Evolutionary conservation across 805 yeast species (phyloP).

Genomic region (Pichia paraexigua): DNA sequence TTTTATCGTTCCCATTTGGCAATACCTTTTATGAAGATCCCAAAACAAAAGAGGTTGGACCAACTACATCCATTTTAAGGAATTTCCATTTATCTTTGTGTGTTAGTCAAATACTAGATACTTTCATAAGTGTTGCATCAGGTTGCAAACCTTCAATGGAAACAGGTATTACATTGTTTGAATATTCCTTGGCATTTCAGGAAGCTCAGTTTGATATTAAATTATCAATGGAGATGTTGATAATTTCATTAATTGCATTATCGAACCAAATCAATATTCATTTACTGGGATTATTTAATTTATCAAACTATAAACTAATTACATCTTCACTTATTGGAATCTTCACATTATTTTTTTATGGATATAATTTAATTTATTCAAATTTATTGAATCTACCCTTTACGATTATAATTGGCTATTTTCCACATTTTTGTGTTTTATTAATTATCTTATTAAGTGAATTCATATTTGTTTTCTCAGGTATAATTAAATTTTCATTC

Average conservation of each 20-base stretch:
- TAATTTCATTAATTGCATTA: conserved; percentile 48
- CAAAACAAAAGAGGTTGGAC: conserved; percentile 24
- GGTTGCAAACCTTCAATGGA: conserved; percentile 54
- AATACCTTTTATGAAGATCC: not conserved
- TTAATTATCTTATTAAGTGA: conserved; percentile 44
- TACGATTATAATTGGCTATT: conserved; percentile 47
- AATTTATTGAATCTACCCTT: conserved; percentile 43
- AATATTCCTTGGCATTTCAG: conserved; percentile 68
- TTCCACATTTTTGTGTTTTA: conserved; percentile 58
- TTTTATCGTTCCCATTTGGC: conserved; percentile 23
- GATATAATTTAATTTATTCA: conserved; percentile 33
- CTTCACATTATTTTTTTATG: conserved; percentile 41
- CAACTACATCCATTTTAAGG: conserved; percentile 49
- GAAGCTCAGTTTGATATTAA: conserved; percentile 47
- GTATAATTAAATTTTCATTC: conserved; percentile 43
- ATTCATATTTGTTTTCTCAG: conserved; percentile 48
- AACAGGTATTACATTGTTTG: conserved; percentile 65
- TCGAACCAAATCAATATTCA: conserved; percentile 57
- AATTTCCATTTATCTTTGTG: conserved; percentile 52
- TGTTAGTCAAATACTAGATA: conserved; percentile 55
- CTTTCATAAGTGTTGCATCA: conserved; percentile 50
- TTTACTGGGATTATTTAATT: conserved; percentile 47
- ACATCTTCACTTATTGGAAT: conserved; percentile 57
- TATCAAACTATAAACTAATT: conserved; percentile 48
- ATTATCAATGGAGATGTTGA: conserved; percentile 47